Evolutionary conservation across 257 asterid species (phyloP).

Genomic region (Nicotiana benthamiana): DNA sequence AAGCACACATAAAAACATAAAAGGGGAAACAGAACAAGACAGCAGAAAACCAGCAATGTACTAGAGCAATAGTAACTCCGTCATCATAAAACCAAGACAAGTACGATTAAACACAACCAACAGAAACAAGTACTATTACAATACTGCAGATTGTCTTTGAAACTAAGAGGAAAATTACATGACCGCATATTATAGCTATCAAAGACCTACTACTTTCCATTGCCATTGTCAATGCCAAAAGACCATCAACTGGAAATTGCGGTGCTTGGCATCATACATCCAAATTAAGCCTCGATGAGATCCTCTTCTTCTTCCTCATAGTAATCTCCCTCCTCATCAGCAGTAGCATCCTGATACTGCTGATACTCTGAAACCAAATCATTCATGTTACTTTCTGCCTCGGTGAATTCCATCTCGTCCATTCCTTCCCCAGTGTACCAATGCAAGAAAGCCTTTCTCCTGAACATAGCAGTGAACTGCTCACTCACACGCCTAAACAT

Average conservation of each 20-base stretch:
- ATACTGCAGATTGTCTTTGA: neutral
- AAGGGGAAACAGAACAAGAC: neutral
- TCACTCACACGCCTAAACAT: too few species aligned
- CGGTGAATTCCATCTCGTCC: slow-evolving; percentile 7
- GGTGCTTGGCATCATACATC: neutral
- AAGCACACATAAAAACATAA: neutral
- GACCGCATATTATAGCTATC: neutral
- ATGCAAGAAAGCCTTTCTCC: slow-evolving; percentile 10
- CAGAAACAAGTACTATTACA: neutral
- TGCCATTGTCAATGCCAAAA: neutral
- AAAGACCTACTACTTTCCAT: neutral
- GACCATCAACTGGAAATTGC: slow-evolving; percentile 4
- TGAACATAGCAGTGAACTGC: slow-evolving; percentile 1
- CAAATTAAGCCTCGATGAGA: neutral
- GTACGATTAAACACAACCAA: neutral
- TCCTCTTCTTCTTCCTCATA: neutral
- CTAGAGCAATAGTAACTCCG: neutral
- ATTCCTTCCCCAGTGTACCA: slow-evolving; percentile 9
- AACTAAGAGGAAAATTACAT: neutral
- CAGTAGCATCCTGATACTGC: slow-evolving; percentile 6
- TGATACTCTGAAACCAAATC: slow-evolving; percentile 6
- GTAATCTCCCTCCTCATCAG: slow-evolving; percentile 4
- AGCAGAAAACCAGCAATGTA: neutral
- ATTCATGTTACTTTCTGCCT: slow-evolving; percentile 9
- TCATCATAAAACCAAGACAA: neutral